Conservation (phyloP, 306 rosid species). For the Rubus parviflorus region DNA sequence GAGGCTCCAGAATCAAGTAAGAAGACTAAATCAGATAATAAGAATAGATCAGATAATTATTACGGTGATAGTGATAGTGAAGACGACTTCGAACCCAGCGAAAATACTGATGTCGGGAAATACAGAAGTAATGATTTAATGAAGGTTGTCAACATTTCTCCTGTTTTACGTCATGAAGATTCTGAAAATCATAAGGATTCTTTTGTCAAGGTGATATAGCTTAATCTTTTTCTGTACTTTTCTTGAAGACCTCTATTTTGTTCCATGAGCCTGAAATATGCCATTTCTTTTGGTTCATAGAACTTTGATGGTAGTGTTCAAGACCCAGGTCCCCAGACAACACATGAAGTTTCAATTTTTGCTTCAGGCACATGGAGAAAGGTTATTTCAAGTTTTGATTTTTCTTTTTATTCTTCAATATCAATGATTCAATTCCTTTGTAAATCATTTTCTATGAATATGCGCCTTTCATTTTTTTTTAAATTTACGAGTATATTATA, state of each 20-base stretch:
- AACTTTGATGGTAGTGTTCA: conserved; percentile 50
- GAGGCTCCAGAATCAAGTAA: conserved; percentile 44
- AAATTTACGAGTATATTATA: conserved; percentile 16
- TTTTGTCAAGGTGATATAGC: conserved; percentile 60
- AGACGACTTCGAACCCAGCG: conserved; percentile 46
- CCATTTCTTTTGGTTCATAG: conserved; percentile 44
- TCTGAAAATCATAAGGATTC: conserved; percentile 45
- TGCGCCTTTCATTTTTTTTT: neutral
- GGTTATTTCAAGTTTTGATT: conserved; percentile 35
- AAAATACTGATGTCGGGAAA: conserved; percentile 31
- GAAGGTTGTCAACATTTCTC: conserved; percentile 36
- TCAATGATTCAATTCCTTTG: neutral
- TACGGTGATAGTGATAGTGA: conserved; percentile 72
- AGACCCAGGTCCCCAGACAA: conserved; percentile 76
- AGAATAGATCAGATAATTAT: conserved; percentile 45
- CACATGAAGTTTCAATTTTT: conserved; percentile 77
- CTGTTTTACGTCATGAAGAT: conserved; percentile 36
- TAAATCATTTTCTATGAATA: neutral
- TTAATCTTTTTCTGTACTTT: neutral
- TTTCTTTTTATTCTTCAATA: neutral
- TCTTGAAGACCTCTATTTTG: conserved; percentile 8
- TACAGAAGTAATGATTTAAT: conserved; percentile 28
- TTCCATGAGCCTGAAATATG: conserved; percentile 29
- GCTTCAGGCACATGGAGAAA: conserved; percentile 76
- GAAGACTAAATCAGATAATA: conserved; percentile 43